These are phyloP conservation scores for Chaetomiaceae sp. DNA, from an alignment of 2,329 filamentous ascomycete species.

Conservation along the genomic window DNA sequence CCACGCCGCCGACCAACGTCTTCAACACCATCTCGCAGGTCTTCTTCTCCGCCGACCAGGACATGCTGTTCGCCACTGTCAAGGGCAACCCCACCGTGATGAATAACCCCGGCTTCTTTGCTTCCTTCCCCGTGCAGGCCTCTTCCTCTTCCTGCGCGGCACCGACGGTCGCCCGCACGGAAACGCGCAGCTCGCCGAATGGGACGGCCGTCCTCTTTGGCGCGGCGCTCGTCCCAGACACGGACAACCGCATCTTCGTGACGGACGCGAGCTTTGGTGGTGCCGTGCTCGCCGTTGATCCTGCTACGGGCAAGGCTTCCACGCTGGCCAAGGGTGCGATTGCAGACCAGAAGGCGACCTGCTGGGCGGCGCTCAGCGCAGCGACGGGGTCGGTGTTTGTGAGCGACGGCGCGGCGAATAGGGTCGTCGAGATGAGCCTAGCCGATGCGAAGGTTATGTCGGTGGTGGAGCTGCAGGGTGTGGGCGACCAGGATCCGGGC, in stretches of 20 bases:
- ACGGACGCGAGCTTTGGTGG: conserved; percentile 55
- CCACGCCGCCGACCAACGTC: conserved; percentile 52
- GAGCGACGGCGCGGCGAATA: conserved; percentile 47
- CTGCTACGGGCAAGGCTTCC: conserved; percentile 26
- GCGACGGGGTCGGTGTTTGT: conserved; percentile 50
- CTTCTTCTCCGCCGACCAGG: conserved; percentile 52
- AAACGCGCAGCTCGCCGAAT: conserved; percentile 32
- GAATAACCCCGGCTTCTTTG: conserved; percentile 53
- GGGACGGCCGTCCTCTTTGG: conserved; percentile 55
- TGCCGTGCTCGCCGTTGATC: conserved; percentile 40
- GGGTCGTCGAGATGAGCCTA: conserved; percentile 43
- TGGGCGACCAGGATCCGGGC: conserved; percentile 41
- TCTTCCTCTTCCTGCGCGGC: not conserved
- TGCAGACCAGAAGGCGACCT: conserved; percentile 48
- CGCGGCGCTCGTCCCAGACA: conserved; percentile 39
- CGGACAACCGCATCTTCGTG: conserved; percentile 38
- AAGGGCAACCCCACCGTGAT: conserved; percentile 49
- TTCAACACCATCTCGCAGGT: conserved; percentile 54
- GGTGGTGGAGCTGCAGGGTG: conserved; percentile 35
- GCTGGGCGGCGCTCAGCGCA: conserved; percentile 49
- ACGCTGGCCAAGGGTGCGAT: conserved; percentile 37
- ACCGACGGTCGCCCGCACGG: not conserved
- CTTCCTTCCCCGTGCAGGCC: conserved; percentile 40
- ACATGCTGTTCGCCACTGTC: conserved; percentile 48
- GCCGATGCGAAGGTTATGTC: conserved; percentile 41